Conservation (phyloP, 2,329 filamentous ascomycete species). For the Beauveria varroae region DNA sequence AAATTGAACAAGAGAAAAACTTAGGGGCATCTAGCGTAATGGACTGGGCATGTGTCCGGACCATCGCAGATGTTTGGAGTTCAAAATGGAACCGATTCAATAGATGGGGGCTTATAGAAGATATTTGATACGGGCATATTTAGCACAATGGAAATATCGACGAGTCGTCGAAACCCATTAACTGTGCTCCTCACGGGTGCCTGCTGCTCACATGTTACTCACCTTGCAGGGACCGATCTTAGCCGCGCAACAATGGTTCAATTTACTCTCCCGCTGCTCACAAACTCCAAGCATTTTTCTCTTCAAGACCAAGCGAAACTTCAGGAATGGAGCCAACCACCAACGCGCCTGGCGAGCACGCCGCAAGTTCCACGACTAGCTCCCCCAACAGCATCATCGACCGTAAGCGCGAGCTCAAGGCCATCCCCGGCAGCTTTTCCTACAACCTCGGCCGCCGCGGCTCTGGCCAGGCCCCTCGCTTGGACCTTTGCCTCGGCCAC, state of each 20-base stretch:
- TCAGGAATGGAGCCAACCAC: neutral
- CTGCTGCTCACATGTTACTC: conserved; percentile 3
- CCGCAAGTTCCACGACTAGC: neutral
- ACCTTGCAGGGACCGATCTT: neutral
- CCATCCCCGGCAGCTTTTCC: conserved; percentile 22
- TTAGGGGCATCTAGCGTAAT: neutral
- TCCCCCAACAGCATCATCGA: conserved; percentile 7
- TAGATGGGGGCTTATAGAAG: conserved; percentile 12
- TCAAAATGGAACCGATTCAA: conserved; percentile 1
- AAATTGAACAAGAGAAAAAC: neutral
- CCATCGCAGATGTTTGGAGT: conserved; percentile 6
- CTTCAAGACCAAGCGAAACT: neutral
- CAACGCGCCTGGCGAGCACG: neutral
- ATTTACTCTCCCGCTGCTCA: neutral
- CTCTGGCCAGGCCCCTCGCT: conserved; percentile 1
- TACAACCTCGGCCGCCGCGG: conserved; percentile 20
- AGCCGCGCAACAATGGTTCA: neutral
- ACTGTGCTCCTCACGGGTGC: neutral
- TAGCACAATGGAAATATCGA: conserved; percentile 6
- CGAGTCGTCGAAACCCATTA: conserved; percentile 5
- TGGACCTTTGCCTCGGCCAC: neutral
- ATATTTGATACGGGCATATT: conserved; percentile 10
- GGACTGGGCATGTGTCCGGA: neutral
- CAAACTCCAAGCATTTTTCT: neutral
- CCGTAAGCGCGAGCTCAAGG: conserved; percentile 13